Evolutionary conservation across 345 rosid genomes (phyloP), one percentile per base, ranked within the genome.

Genomic region (Orychophragmus violaceus): DNA sequence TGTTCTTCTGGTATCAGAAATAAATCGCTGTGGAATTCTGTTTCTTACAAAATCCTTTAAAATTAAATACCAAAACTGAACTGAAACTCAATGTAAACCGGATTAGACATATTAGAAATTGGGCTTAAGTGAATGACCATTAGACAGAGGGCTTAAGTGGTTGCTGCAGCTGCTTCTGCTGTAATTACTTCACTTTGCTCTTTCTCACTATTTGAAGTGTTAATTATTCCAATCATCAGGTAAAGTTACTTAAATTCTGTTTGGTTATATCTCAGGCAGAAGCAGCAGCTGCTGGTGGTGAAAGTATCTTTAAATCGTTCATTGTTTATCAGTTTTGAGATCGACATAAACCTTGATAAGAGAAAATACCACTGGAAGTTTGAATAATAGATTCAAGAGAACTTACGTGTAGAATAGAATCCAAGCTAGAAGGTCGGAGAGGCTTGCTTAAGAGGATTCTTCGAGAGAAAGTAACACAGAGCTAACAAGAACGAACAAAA

Each of bases 361-460:
- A 23, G 41, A 1, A 42, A 3, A 3, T 9, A 37, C 3, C 12
- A 39, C 23, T 49, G 3, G 5, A 18, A 29, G 1, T 1, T 35
- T 8, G 11, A 25, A 10, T n/a, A 4, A 8, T 2, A 5, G 30
- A 24, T 37, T 50, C 5, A 12, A 51, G 53, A 18, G 21, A 59
- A 17, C 65, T 58, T 59, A 72, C 71, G 4, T 30, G 48, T n/a
- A 66, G 61, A 72, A 10, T 17, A 27, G 67, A 50, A 65, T 29
- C 55, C 5, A 51, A 66, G 61, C 37, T 49, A 4, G 52, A 21
- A 28, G 35, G 57, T 72, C 21, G 59, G 64, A 37, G 66, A 49
- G 57, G 60, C 28, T 72, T 37, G 65, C 58, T 37, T 72, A n/a
- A 46, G 42, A 39, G 53, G 56, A 4, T n/a, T n/a, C n/a, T n/a